These are phyloP conservation scores for Microsporum canis DNA, from an alignment of 2,329 filamentous ascomycete species.

Conservation along the genomic window DNA sequence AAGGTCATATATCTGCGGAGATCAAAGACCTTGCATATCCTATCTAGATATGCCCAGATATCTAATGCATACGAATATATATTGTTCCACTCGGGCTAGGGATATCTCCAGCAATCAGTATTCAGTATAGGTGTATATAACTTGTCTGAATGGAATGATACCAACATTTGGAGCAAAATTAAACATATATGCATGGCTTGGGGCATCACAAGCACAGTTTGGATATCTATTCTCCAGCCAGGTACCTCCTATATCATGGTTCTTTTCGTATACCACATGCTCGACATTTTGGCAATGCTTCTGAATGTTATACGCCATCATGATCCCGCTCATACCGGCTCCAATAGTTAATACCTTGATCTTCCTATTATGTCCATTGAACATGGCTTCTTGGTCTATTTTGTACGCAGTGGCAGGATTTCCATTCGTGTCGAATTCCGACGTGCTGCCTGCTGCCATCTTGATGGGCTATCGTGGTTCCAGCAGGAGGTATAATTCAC, in stretches of 20 bases:
- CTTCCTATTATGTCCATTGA: slow-evolving; percentile 32
- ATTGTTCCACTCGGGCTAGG: slow-evolving; percentile 37
- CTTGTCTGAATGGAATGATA: not conserved
- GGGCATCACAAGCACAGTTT: slow-evolving; percentile 37
- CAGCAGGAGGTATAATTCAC: too few relatives aligned
- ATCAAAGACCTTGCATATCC: slow-evolving; percentile 39
- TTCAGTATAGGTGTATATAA: not conserved
- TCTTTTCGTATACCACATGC: slow-evolving; percentile 25
- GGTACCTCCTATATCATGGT: slow-evolving; percentile 28
- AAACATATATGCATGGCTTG: slow-evolving; percentile 36
- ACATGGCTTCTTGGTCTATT: slow-evolving; percentile 11
- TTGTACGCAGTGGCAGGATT: slow-evolving; percentile 1
- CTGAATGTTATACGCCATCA: slow-evolving; percentile 28
- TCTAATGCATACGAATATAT: slow-evolving; percentile 39
- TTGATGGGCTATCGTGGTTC: not conserved
- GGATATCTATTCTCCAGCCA: slow-evolving; percentile 30
- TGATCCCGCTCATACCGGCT: slow-evolving; percentile 31
- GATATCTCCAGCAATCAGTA: not conserved
- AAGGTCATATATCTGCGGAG: slow-evolving; percentile 44
- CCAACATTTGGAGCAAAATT: slow-evolving; percentile 32
- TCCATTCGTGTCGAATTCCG: not conserved
- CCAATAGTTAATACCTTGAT: slow-evolving; percentile 34
- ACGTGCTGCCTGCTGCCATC: not conserved
- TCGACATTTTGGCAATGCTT: slow-evolving; percentile 30
- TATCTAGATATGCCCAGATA: slow-evolving; percentile 40